A percentile compares a stretch with the other conserved stretches of the same genome.
Conservation (phyloP, 2,329 filamentous ascomycete genomes). For the Diaporthe capsici region DNA sequence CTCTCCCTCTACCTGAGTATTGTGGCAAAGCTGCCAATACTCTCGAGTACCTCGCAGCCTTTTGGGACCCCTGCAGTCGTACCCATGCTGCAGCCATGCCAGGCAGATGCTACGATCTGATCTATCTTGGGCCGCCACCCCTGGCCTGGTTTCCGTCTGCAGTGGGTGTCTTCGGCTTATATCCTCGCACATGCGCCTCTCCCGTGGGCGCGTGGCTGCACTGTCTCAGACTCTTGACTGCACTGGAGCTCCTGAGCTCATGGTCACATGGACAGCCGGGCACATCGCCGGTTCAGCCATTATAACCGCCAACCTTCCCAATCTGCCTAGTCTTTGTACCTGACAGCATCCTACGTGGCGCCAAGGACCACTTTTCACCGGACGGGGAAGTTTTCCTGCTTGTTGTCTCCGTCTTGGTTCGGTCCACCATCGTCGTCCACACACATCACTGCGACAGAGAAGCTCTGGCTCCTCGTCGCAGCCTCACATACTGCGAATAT, state of each 20-base stretch:
- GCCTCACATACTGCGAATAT: conserved; percentile 35
- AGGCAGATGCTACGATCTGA: conserved; percentile 30
- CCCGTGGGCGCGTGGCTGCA: conserved; percentile 27
- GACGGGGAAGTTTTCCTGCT: background rate
- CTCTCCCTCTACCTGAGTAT: background rate
- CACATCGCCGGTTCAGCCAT: conserved; percentile 6
- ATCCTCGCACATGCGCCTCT: conserved; percentile 36
- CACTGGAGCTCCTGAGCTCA: conserved; percentile 31
- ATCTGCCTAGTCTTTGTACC: conserved; percentile 16
- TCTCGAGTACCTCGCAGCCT: background rate
- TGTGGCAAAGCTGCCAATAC: background rate
- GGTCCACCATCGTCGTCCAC: conserved; percentile 24
- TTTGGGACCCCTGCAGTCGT: conserved; percentile 1
- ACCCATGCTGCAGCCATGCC: conserved; percentile 18
- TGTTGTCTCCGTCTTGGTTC: background rate
- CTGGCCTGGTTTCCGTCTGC: conserved; percentile 7
- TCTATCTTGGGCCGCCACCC: conserved; percentile 28
- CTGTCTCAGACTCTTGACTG: conserved; percentile 37
- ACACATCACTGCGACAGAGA: conserved; percentile 29
- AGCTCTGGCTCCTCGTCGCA: conserved; percentile 40
- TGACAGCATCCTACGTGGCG: background rate
- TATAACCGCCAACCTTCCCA: conserved; percentile 35
- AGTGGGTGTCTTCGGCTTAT: conserved; percentile 32
- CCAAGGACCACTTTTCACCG: conserved; percentile 12
- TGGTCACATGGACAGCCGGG: conserved; percentile 36